These are phyloP conservation scores for Scheffersomyces quercinus DNA, from an alignment of 1,139 yeast genomes.

Conservation along the genomic window DNA sequence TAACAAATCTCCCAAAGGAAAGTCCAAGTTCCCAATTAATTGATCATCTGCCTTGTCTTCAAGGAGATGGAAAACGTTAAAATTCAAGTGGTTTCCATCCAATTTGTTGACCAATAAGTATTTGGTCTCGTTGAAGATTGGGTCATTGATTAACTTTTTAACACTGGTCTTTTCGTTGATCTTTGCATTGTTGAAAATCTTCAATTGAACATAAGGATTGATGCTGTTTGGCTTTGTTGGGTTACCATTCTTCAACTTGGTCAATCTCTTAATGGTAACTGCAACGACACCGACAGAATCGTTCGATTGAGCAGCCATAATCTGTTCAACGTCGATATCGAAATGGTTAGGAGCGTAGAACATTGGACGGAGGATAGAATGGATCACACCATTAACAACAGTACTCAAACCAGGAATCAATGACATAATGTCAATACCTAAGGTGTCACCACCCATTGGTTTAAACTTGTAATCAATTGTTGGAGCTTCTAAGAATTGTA, in stretches of 20 bases:
- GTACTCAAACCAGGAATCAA: slow-evolving; percentile 75
- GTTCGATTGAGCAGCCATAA: slow-evolving; percentile 60
- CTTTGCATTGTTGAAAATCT: slow-evolving; percentile 45
- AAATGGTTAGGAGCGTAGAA: slow-evolving; percentile 80
- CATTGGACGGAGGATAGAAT: slow-evolving; percentile 71
- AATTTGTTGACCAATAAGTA: slow-evolving; percentile 59
- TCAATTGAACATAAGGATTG: slow-evolving; percentile 61
- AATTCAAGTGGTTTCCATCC: slow-evolving; percentile 53
- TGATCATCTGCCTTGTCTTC: slow-evolving; percentile 55
- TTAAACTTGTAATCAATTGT: slow-evolving; percentile 73
- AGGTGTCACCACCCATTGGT: slow-evolving; percentile 86
- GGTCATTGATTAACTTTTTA: slow-evolving; percentile 55
- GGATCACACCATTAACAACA: slow-evolving; percentile 70
- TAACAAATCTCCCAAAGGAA: slow-evolving; percentile 58
- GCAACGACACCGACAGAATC: slow-evolving; percentile 72
- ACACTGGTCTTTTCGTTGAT: slow-evolving; percentile 54
- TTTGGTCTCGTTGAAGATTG: slow-evolving; percentile 67
- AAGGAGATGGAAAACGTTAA: slow-evolving; percentile 54
- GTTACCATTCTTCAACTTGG: slow-evolving; percentile 43
- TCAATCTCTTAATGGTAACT: slow-evolving; percentile 57
- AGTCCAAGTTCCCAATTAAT: slow-evolving; percentile 55
- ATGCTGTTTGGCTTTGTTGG: slow-evolving; percentile 46
- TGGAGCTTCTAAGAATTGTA: slow-evolving; percentile 76
- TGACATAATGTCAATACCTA: slow-evolving; percentile 82
- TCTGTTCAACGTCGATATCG: slow-evolving; percentile 71